Evolutionary conservation across 345 rosid species (phyloP), one percentile per base, ranked within the genome.

Genomic region (Cardamine resedifolia): DNA sequence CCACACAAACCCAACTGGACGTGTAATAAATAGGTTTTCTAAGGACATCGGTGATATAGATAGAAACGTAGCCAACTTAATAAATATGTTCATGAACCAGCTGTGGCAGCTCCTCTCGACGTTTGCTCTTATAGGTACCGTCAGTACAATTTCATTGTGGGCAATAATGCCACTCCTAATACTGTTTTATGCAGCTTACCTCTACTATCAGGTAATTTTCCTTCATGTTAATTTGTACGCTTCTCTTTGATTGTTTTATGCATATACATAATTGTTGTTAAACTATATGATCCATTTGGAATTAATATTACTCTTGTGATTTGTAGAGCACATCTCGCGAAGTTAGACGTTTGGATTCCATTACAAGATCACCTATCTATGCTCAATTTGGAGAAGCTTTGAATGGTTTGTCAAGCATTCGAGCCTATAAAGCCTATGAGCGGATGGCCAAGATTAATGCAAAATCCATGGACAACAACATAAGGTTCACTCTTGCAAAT

Each of bases 331-430:
- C 95, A 38, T 82, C 96, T 9, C 96, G 99, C 8, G 96, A 94
- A 86, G 89, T 94, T 50, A 94, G 86, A 78, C 96, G 96, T 72
- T 60, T 95, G 75, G 99, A 91, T 80, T 95, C 99, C 6, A 68
- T 95, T 58, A 88, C 90, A 27, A 80, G 96, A 80, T 91, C 96
- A 21, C 98, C 93, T 73, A 73, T 94, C 36, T 91, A 95, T 85
- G 97, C 96, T 28, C 99, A 89, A 70, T 86, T 91, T 71, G 96
- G 99, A 62, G 99, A 95, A 85, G 99, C 97, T 49, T 58, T 91
- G 78, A 91, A 89, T 71, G 99, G 99, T 73, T 63, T 95, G 71
- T 82, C 97, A 39, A 84, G 84, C 77, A 91, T 91, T 64, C 87
- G 96, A 58, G 97, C 99, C 39, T 95, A 88, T 76, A 88, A 88